Percentiles rank a stretch among this genome's conserved stretches.
Evolutionary conservation across 495 filamentous ascomycete genomes (phyloP).

Genomic region (Penicillium angulare): DNA sequence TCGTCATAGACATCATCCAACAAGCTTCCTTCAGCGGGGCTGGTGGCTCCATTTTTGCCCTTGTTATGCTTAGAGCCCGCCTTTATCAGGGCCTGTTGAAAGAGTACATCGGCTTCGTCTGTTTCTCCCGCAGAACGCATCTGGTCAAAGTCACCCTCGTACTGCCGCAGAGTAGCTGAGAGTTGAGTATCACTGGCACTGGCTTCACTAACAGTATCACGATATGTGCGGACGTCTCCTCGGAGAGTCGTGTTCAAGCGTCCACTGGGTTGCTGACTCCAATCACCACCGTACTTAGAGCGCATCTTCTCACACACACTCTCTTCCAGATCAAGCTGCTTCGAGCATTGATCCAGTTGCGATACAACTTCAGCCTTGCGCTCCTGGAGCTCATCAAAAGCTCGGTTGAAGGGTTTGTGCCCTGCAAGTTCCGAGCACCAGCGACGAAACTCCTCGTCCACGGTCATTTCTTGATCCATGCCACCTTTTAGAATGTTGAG

Average conservation of each 20-base stretch:
- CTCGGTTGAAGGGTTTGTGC: slow-evolving; percentile 69
- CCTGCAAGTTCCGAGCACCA: slow-evolving; percentile 93
- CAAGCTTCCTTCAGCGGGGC: slow-evolving; percentile 72
- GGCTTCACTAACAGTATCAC: slow-evolving; percentile 85
- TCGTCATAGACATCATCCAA: slow-evolving; percentile 91
- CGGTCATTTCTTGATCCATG: slow-evolving; percentile 82
- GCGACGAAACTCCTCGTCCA: slow-evolving; percentile 84
- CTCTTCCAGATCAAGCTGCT: slow-evolving; percentile 92
- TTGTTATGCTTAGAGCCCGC: slow-evolving; percentile 60
- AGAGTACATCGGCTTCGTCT: slow-evolving; percentile 85
- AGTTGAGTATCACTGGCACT: slow-evolving; percentile 84
- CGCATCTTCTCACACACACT: slow-evolving; percentile 99
- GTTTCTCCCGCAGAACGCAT: slow-evolving; percentile 89
- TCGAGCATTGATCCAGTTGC: slow-evolving; percentile 73
- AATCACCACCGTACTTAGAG: slow-evolving; percentile 92
- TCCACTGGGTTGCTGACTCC: slow-evolving; percentile 95
- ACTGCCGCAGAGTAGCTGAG: slow-evolving; percentile 75
- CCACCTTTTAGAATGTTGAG: slow-evolving; percentile 91
- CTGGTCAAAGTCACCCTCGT: slow-evolving; percentile 87
- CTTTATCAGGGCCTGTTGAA: slow-evolving; percentile 78
- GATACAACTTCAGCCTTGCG: slow-evolving; percentile 72
- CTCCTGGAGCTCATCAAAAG: slow-evolving; percentile 73
- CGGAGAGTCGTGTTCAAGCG: slow-evolving; percentile 83
- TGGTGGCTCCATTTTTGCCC: slow-evolving; percentile 59
- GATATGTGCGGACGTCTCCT: slow-evolving; percentile 81